Conservation (phyloP, 352 stramenopile genomes). For the Globisporangium orthogonon region DNA sequence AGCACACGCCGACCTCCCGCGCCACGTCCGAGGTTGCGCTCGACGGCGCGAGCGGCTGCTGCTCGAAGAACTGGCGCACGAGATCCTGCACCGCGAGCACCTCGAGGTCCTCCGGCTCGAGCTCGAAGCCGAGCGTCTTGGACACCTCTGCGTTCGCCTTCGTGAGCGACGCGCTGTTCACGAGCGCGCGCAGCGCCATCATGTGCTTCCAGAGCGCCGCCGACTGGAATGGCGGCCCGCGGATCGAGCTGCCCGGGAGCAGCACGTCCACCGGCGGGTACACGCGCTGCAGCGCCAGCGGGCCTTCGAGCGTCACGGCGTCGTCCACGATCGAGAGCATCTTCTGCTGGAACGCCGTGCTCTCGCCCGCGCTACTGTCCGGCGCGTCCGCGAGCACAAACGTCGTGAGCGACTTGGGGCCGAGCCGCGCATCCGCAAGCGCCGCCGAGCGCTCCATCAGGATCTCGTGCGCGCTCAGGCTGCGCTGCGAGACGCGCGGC, state of each 20-base stretch:
- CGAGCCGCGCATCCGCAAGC: constrained; percentile 20
- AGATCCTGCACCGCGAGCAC: constrained; percentile 62
- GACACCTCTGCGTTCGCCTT: constrained; percentile 58
- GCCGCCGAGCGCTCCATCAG: constrained; percentile 77
- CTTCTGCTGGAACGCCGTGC: constrained; percentile 56
- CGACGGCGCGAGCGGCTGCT: constrained; percentile 22
- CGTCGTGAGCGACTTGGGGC: constrained; percentile 52
- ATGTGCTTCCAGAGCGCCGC: constrained; percentile 62
- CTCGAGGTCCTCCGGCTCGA: constrained; percentile 65
- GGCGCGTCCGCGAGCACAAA: constrained; percentile 62
- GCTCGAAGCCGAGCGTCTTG: constrained; percentile 62
- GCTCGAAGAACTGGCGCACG: constrained; percentile 70
- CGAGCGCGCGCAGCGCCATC: constrained; percentile 45
- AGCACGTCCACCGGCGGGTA: constrained; percentile 74
- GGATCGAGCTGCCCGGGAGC: constrained; percentile 50
- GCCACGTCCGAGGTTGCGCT: constrained; percentile 19
- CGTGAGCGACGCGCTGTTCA: constrained; percentile 51
- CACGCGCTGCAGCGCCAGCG: constrained; percentile 39
- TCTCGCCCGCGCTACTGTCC: constrained; percentile 33
- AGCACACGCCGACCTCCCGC: constrained; percentile 50
- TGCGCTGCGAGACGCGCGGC: constrained; percentile 49
- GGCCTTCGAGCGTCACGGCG: constrained; percentile 40
- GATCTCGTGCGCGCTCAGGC: constrained; percentile 57
- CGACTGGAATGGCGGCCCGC: constrained; percentile 73
- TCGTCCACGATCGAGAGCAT: constrained; percentile 74